Conservation (phyloP, 1,284 basidiomycete genomes). For the Microbotryum violaceum region DNA sequence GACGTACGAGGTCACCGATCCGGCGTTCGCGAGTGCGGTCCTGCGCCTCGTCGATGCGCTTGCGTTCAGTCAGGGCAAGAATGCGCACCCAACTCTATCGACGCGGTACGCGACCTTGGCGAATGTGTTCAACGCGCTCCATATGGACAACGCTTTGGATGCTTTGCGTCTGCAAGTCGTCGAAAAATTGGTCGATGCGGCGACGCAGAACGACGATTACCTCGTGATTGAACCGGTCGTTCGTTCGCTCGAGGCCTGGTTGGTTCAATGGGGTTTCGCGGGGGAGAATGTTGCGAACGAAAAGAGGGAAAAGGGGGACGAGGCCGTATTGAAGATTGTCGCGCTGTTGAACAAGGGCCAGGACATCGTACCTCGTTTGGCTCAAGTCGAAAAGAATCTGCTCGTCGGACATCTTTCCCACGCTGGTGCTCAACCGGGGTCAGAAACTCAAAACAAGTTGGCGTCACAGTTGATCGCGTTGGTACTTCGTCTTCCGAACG, state of each 20-base stretch:
- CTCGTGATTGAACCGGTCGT: constrained; percentile 58
- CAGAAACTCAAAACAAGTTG: constrained; percentile 8
- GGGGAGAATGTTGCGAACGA: constrained; percentile 53
- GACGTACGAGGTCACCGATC: constrained; percentile 11
- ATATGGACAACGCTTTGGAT: constrained; percentile 34
- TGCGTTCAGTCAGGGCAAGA: constrained; percentile 12
- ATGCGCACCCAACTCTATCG: constrained; percentile 17
- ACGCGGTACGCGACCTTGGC: constrained; percentile 54
- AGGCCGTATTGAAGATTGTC: constrained; percentile 53
- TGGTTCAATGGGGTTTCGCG: constrained; percentile 64
- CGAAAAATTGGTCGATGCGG: constrained; percentile 54
- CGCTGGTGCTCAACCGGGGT: constrained; percentile 52
- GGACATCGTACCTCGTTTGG: constrained; percentile 52
- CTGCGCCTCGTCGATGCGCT: constrained; percentile 17
- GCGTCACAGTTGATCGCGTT: constrained; percentile 43
- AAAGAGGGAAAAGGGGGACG: constrained; percentile 12
- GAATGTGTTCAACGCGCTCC: constrained; percentile 77
- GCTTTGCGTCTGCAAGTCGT: constrained; percentile 56
- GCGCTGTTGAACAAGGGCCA: constrained; percentile 48
- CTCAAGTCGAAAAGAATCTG: constrained; percentile 1
- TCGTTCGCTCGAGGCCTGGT: constrained; percentile 60
- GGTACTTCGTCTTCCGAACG: constrained; percentile 59
- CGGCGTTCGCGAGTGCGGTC: constrained; percentile 14
- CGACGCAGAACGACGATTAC: constrained; percentile 61
- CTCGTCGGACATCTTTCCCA: constrained; percentile 36